Base-by-base conservation (phyloP, 2,329 filamentous ascomycete species). In the Ophiostoma australiae region DNA sequence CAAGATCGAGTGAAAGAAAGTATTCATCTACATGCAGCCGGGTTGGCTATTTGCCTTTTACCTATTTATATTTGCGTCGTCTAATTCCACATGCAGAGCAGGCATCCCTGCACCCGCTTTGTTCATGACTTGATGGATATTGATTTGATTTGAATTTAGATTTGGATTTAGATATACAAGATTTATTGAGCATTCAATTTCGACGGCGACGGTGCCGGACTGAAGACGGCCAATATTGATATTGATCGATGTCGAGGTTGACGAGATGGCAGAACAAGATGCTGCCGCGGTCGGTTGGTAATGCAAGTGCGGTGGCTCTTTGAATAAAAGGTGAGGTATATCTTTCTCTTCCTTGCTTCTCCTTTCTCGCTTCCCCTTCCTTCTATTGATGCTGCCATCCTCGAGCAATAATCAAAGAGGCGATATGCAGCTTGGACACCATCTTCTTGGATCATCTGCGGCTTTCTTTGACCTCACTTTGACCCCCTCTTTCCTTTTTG, bases 391-490 rank as follows among this genome's bases (percentile, higher is more conserved):
- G n/a, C 10, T 1, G 10, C 27, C n/a, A 58, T 23, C 7, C 52
- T 58, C 52, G 52, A 58, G n/a, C 23, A 11, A 58, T 27, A 58
- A 13, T 58, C 23, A 58, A 48, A 58, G 52, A 27, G n/a, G 52
- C 23, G 23, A 63, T 63, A 63, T 63, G 58, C 58, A 33, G 58
- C 33, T 37, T 15, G 61, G n/a, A 65, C 61, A 65, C 61, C 61
- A 63, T 33, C 58, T 63, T 63, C 6, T 63, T 27, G 7, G 17
- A 4, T 33, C n/a, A 27, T n/a, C 23, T 63, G 27, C 27, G 20
- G 58, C 27, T 17, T 63, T 17, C 58, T 63, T 63, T 63, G 58
- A 17, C 23, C 58, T 33, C 27, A 5, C 20, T 17, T 35, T 31
- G 27, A 31, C 27, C 27, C 3, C 27, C 27, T 31, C 27, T 31